Evolutionary conservation across 176 grass and related monocot genomes (phyloP).

Genomic region (Cenchrus americanus): DNA sequence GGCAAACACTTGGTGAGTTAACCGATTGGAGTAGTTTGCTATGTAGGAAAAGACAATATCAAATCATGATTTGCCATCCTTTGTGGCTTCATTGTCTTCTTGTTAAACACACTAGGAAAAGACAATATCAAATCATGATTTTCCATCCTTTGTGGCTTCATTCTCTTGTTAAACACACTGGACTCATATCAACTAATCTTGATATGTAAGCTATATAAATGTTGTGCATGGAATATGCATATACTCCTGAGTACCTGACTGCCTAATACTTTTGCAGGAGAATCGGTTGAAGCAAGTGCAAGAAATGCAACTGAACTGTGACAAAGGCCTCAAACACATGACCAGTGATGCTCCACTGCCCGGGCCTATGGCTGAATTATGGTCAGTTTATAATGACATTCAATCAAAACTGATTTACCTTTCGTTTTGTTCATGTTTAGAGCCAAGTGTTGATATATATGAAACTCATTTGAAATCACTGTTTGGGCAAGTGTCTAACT

Average conservation of each 20-base stretch:
- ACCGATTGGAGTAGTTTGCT: background rate
- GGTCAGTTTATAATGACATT: constrained; percentile 43
- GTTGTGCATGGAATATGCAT: constrained; percentile 7
- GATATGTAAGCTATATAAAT: background rate
- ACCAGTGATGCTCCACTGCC: constrained; percentile 44
- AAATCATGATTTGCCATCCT: background rate
- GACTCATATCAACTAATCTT: background rate
- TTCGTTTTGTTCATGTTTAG: background rate
- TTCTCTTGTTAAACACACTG: background rate
- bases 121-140: background rate
- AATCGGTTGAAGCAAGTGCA: constrained; percentile 92
- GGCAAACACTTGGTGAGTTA: constrained; percentile 79
- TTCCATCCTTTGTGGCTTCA: background rate
- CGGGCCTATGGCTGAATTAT: constrained; percentile 56
- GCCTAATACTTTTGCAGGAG: constrained; percentile 57
- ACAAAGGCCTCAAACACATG: constrained; percentile 77
- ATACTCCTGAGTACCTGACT: constrained; percentile 23
- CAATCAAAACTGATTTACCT: background rate
- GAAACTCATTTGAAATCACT: constrained; percentile 9
- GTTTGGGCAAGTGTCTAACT: constrained; percentile 11
- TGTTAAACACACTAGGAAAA: constrained; percentile 15
- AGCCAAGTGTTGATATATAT: background rate
- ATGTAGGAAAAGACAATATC: background rate
- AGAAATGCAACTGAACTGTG: constrained; percentile 84
- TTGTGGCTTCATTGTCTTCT: background rate